These are phyloP conservation scores for Durio zibethinus DNA, from an alignment of 345 rosid species.

Conservation along the genomic window DNA sequence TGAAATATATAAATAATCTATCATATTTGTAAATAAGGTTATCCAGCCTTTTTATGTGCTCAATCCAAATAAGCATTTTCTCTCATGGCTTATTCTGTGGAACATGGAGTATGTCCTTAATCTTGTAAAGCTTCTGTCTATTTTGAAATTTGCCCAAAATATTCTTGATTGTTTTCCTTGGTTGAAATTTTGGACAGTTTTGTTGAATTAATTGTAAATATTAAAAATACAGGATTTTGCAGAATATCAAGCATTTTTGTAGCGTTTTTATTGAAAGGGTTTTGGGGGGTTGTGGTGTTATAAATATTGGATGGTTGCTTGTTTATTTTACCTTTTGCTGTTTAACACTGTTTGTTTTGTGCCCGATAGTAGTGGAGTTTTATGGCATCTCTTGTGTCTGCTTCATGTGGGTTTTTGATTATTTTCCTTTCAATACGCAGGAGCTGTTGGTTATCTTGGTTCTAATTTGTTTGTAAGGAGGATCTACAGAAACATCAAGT, in stretches of 20 bases:
- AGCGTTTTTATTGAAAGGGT: not conserved
- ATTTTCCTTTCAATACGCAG: conserved; percentile 34
- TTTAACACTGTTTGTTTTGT: not conserved
- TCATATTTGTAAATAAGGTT: not conserved
- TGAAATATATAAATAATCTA: not conserved
- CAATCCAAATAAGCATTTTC: not conserved
- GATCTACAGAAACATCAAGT: conserved; percentile 95
- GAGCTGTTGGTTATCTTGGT: conserved; percentile 88
- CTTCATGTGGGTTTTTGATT: not conserved
- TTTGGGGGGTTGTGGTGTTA: not conserved
- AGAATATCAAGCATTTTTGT: not conserved
- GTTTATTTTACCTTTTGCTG: not conserved
- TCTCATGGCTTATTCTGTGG: not conserved
- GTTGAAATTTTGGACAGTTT: not conserved
- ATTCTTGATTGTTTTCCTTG: not conserved
- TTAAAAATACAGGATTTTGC: not conserved
- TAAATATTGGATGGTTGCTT: not conserved
- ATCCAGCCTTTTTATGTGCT: not conserved
- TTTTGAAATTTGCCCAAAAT: not conserved
- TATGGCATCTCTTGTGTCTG: not conserved
- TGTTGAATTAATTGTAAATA: not conserved
- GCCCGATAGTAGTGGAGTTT: not conserved
- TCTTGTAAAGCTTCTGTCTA: not conserved
- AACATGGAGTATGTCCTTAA: not conserved
- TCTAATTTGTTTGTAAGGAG: conserved; percentile 88